Base-by-base conservation (phyloP, 345 rosid genomes). In the Adansonia digitata region DNA sequence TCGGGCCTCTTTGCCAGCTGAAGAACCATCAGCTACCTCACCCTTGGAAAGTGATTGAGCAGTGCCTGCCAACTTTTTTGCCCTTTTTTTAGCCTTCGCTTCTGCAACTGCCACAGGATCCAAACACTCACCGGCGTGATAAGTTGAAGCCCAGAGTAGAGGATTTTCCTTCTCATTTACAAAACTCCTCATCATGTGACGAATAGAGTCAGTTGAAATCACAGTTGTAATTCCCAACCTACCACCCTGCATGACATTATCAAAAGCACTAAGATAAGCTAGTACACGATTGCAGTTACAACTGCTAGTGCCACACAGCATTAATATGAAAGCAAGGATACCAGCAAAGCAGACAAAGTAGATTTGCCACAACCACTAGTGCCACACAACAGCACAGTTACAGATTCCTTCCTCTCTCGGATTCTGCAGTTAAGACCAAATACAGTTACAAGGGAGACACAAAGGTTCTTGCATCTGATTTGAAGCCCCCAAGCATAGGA, bases 311-410 rank as follows among this genome's bases (percentile, higher is more conserved):
- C 20, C 71, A 43, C 14, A 0, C 35, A 43, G 71, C 59, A 69
- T 48, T 29, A 48, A 60, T 39, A 59, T 76, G 59, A 69, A 40
- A 70, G 77, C 71, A 68, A 79, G 63, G 46, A 57, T 88, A 96
- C 99, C 93, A 96, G 94, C 87, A 96, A 86, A 13, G 99, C 94
- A n/a, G 99, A 93, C 87, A 96, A 79, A 70, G 99, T 96, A 78
- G 99, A 96, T 87, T 96, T 96, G 43, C 99, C 98, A 85, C 99
- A 96, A 82, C 99, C 99, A 79, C 99, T 96, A 56, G 99, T 96
- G 71, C 99, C 99, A 77, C 99, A 96, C 84, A 96, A 79, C 77
- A 96, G 88, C 79, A 96, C 91, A 74, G 99, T 96, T 72, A 92
- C 89, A 80, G 98, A 96, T 83, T 96, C 97, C 83, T 92, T 96